Evolutionary conservation across 2,329 filamentous ascomycete species (phyloP).

Genomic region (Pseudohalonectria lignicola): DNA sequence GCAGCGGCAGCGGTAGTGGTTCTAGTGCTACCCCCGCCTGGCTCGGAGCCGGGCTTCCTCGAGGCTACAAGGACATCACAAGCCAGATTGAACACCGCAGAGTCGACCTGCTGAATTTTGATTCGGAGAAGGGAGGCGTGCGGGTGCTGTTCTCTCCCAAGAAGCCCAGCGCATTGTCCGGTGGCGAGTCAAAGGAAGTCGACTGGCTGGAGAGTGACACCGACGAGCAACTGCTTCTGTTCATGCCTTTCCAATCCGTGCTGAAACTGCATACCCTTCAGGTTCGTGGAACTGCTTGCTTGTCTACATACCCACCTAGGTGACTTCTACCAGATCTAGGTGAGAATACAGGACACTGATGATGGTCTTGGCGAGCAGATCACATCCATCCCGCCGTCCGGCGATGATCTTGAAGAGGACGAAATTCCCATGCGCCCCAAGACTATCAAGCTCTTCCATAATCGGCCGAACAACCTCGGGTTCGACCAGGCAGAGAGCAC

Average conservation of each 20-base stretch:
- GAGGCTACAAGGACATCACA: constrained; percentile 76
- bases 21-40: constrained; percentile 43
- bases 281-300: constrained; percentile 28
- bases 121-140: constrained; percentile 63
- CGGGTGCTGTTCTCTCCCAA: constrained; percentile 60
- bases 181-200: constrained; percentile 40
- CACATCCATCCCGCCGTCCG: constrained; percentile 61
- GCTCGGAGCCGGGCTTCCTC: constrained; percentile 64
- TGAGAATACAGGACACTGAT: constrained; percentile 5
- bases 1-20: constrained; percentile 26
- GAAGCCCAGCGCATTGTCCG: constrained; percentile 54
- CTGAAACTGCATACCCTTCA: constrained; percentile 80
- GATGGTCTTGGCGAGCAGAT: constrained; percentile 41
- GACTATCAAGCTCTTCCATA: constrained; percentile 77
- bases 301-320: not conserved
- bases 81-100: constrained; percentile 69
- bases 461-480: constrained; percentile 79
- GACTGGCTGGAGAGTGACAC: constrained; percentile 97
- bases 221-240: constrained; percentile 92
- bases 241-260: constrained; percentile 76
- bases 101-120: constrained; percentile 79
- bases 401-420: constrained; percentile 46
- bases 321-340: not conserved
- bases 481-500: constrained; percentile 92
- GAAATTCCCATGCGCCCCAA: constrained; percentile 72